Base-by-base conservation (phyloP, 2,329 filamentous ascomycete genomes). In the Aspergillus costaricaensis region DNA sequence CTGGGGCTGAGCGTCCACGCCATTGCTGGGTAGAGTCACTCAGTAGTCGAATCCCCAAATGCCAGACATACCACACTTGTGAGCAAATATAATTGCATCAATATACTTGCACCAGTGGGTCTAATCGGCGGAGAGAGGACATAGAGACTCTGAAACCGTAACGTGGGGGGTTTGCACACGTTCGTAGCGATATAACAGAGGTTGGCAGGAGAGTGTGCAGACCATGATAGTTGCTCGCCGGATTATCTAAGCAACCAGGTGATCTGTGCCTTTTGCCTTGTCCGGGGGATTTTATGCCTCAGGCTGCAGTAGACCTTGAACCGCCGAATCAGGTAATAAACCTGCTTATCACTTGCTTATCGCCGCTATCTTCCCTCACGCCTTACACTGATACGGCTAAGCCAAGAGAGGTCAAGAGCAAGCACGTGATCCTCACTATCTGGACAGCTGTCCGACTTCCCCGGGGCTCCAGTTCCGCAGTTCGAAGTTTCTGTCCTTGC, bases 401-500 rank as follows among this genome's bases (percentile, higher is more conserved):
- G 30, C 39, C 25, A 21, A 39, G 17, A 39, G 39, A 14, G 27
- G 32, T n/a, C 43, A 57, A 39, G 36, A 4, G 15, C 9, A 17
- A 17, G 5, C 67, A 69, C 67, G 66, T 69, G 67, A 65, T 23
- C 23, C 1, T 9, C 19, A 52, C 47, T 59, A 59, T 69, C 64
- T 63, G 67, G 66, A 68, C 67, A 69, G 65, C 55, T 69, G 67
- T 63, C 62, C 63, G 63, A 65, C 66, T 69, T 67, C 55, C 60
- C 62, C 58, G 63, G 60, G 62, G 47, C 55, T 62, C 62, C 60
- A 61, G 48, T 44, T 59, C 55, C 59, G 58, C 58, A 60, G 56
- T 36, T 58, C 36, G 32, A 65, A 69, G 61, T 62, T 67, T 67
- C 62, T 67, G 65, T 62, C 58, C 47, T 25, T 61, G 53, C 62